phyloP scores from a whole-genome alignment of 306 rosid genomes.

The Parietaria judaica region DNA sequence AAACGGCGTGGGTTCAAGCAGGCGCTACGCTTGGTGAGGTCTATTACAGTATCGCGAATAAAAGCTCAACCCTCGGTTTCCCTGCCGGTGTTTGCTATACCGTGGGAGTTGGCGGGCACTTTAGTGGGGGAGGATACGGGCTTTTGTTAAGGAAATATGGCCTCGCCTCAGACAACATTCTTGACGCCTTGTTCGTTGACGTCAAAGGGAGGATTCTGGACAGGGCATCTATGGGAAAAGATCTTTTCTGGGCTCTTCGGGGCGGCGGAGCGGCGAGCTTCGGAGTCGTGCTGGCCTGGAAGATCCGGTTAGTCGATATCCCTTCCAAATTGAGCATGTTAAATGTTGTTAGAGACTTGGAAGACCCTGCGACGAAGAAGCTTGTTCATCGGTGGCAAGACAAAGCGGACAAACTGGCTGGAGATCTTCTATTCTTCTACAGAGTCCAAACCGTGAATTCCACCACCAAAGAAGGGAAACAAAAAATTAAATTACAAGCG shows the following conservation, averaged over 20 bases:
- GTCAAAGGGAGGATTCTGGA: constrained; percentile 29
- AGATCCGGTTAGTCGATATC: constrained; percentile 26
- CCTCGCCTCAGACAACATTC: constrained; percentile 29
- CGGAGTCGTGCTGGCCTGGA: constrained; percentile 39
- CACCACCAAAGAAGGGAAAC: background rate
- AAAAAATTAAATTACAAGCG: background rate
- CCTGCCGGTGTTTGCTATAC: constrained; percentile 46
- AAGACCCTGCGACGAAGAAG: constrained; percentile 16
- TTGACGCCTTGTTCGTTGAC: constrained; percentile 33
- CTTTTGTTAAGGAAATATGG: constrained; percentile 37
- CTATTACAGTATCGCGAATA: constrained; percentile 36
- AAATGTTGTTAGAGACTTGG: constrained; percentile 12
- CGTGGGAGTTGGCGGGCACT: constrained; percentile 38
- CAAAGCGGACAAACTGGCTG: constrained; percentile 16
- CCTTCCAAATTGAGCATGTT: constrained; percentile 31
- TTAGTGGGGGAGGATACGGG: constrained; percentile 44
- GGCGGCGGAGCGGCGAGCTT: constrained; percentile 53
- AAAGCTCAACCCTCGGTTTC: constrained; percentile 32
- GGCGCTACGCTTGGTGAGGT: constrained; percentile 50
- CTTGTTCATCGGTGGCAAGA: constrained; percentile 29
- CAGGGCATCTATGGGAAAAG: constrained; percentile 38
- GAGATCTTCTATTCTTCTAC: constrained; percentile 31
- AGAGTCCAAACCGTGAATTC: constrained; percentile 3
- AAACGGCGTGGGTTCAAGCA: constrained; percentile 55
- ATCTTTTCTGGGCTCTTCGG: constrained; percentile 49